Evolutionary conservation across 306 rosid species (phyloP).

Genomic region (Vigna mungo): DNA sequence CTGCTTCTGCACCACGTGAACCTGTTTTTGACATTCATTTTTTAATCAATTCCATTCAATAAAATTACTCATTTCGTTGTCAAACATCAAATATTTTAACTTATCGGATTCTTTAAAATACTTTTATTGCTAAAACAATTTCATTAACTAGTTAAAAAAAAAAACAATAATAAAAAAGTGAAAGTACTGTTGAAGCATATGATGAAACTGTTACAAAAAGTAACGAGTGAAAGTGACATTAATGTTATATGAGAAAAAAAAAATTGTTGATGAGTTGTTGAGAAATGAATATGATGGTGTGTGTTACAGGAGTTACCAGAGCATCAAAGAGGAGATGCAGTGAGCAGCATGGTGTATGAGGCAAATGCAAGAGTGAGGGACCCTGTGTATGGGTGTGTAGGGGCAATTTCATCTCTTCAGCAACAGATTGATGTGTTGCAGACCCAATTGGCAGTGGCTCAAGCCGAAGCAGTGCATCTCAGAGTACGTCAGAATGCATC

Average conservation of each 20-base stretch:
- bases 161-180: no score
- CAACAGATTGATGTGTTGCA: slow-evolving; percentile 73
- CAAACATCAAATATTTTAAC: slow-evolving; percentile 26
- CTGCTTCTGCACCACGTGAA: slow-evolving; percentile 56
- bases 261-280: no score
- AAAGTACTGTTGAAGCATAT: not conserved
- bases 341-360: slow-evolving; percentile 91
- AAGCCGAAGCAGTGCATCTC: slow-evolving; percentile 89
- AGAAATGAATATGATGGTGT: no score
- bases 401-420: slow-evolving; percentile 84
- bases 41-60: not conserved
- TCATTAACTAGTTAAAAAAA: not conserved
- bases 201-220: not conserved
- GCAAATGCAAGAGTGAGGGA: slow-evolving; percentile 90
- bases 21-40: slow-evolving; percentile 44
- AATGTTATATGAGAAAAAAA: not conserved
- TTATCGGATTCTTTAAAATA: not conserved
- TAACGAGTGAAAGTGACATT: not conserved
- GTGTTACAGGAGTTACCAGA: slow-evolving; percentile 63
- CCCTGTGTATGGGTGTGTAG: slow-evolving; percentile 89
- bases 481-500: slow-evolving; percentile 64
- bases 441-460: slow-evolving; percentile 79
- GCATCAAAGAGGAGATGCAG: slow-evolving; percentile 85
- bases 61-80: slow-evolving; percentile 29
- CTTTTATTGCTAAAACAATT: not conserved